These are phyloP conservation scores for Acanthamoeba sp. DNA, from an alignment of 208 protist species.

Conservation along the genomic window DNA sequence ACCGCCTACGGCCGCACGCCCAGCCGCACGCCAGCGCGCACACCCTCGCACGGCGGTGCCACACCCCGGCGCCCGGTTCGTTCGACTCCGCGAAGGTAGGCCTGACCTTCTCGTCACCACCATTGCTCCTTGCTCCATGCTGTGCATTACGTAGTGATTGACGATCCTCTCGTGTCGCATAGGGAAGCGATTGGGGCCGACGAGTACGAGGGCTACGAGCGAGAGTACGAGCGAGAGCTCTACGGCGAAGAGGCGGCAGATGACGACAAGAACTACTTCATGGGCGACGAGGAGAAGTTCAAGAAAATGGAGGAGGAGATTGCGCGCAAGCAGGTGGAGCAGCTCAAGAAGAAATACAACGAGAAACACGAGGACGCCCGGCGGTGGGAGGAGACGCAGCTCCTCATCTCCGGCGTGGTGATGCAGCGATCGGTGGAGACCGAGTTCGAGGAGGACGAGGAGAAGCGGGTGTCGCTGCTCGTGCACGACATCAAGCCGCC, in stretches of 20 bases:
- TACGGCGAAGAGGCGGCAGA: conserved; percentile 59
- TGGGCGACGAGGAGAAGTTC: conserved; percentile 72
- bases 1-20: conserved; percentile 17
- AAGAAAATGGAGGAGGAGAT: conserved; percentile 75
- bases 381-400: conserved; percentile 91
- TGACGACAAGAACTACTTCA: neutral
- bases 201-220: conserved; percentile 39
- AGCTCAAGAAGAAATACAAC: conserved; percentile 86
- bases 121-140: neutral
- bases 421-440: conserved; percentile 89
- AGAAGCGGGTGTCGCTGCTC: conserved; percentile 94
- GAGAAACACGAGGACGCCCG: conserved; percentile 31
- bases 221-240: conserved; percentile 50
- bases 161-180: neutral
- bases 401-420: conserved; percentile 91
- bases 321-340: conserved; percentile 87
- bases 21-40: neutral
- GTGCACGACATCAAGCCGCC: conserved; percentile 91
- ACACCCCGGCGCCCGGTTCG: neutral
- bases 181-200: conserved; percentile 24
- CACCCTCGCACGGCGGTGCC: neutral
- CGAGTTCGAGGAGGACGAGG: conserved; percentile 85
- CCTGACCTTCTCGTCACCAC: neutral
- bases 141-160: too few species aligned
- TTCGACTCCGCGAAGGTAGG: conserved; percentile 22